Percentiles rank a stretch among this genome's conserved stretches.
These are phyloP conservation scores for Zymoseptoria ardabiliae DNA, from an alignment of 2,329 filamentous ascomycete species.

Conservation along the genomic window DNA sequence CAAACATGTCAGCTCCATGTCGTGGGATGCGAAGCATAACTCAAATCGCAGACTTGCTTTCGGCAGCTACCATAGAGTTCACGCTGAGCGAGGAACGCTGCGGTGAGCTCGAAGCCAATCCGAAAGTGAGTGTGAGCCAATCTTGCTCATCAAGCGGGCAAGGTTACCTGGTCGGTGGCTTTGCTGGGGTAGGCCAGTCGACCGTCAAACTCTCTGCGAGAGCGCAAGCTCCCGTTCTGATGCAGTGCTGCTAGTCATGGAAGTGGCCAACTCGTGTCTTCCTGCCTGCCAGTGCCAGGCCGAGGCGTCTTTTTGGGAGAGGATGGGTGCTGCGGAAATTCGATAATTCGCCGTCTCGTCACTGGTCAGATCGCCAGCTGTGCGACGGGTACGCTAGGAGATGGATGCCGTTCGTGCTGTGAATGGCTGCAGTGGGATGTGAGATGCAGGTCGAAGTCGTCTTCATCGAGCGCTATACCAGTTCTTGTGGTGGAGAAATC, in stretches of 20 bases:
- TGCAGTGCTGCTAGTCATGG: conserved; percentile 9
- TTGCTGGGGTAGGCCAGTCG: conserved; percentile 13
- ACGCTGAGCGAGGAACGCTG: conserved; percentile 12
- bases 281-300: conserved; percentile 4
- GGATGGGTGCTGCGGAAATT: background rate
- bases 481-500: background rate
- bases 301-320: background rate
- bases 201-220: conserved; percentile 1
- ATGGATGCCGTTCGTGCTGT: conserved; percentile 12
- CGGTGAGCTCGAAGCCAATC: conserved; percentile 18
- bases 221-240: conserved; percentile 1
- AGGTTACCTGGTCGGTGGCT: conserved; percentile 15
- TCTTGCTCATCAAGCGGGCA: conserved; percentile 7
- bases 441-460: background rate
- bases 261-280: conserved; percentile 10
- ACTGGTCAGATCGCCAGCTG: background rate
- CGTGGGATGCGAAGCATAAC: background rate
- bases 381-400: conserved; percentile 14
- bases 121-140: conserved; percentile 7
- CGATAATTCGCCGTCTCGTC: background rate
- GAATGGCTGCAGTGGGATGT: conserved; percentile 10
- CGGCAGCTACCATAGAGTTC: conserved; percentile 20
- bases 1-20: background rate
- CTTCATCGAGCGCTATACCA: background rate
- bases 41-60: conserved; percentile 4